Evolutionary conservation across 2,329 filamentous ascomycete genomes (phyloP), one percentile per base, ranked within the genome.

Genomic region (Keithomyces neogunnii): DNA sequence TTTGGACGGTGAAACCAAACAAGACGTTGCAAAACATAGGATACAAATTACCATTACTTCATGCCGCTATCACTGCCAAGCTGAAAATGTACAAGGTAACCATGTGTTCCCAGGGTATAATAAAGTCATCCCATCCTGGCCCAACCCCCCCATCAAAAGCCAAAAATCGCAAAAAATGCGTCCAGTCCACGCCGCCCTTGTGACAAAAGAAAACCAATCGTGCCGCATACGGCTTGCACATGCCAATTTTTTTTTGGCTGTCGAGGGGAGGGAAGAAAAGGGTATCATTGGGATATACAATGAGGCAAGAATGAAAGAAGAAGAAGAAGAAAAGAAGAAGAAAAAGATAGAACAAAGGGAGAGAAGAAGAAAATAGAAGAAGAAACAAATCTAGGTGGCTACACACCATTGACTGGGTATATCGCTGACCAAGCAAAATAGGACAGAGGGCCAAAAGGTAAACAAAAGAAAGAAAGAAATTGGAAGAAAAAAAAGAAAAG

Each of bases 401-500:
- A 28, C 19, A 44, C 7, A 44, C 26, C 26, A 29, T 30, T 36
- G 45, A 13, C n/a, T 13, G 43, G 42, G 43, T 45, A 45, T 45
- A 47, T 47, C 45, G 33, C 31, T 47, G 45, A 47, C 45, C 29
- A 43, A 35, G 26, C 5, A 47, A 29, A 42, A 42, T 13, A 46
- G 3, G 44, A 48, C 5, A 36, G 13, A 42, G 28, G 10, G 29
- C 33, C 19, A 43, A 45, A 40, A 29, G 29, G 31, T 26, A 32
- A 47, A 45, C 45, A 30, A 51, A 50, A 48, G 50, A 47, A 31
- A 39, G 39, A 46, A 43, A 32, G 5, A 32, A 9, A 5, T 8
- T 10, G 35, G 8, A 36, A 50, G 9, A 19, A 38, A 45, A 7
- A 32, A 60, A 55, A 61, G 48, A 47, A 53, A 52, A 57, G 45